These are phyloP conservation scores for Fusarium sp. DNA, from an alignment of 2,329 filamentous ascomycete genomes.

Conservation along the genomic window DNA sequence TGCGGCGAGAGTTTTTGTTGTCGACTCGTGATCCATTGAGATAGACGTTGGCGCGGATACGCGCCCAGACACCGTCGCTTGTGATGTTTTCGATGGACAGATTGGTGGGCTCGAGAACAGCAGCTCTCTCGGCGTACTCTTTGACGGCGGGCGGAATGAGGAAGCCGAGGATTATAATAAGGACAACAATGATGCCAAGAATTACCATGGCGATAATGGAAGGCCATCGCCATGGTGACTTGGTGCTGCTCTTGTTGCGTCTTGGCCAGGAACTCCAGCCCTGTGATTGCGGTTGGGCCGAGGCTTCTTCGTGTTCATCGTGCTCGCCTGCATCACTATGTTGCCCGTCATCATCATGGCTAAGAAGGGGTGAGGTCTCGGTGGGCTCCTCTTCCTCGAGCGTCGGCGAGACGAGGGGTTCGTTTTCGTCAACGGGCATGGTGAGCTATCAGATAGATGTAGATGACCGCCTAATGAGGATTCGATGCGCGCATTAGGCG, in stretches of 20 bases:
- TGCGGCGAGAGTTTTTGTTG: conserved; percentile 77
- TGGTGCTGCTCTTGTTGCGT: conserved; percentile 44
- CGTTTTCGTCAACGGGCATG: conserved; percentile 64
- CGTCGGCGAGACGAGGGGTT: conserved; percentile 61
- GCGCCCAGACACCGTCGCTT: conserved; percentile 80
- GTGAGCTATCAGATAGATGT: conserved; percentile 45
- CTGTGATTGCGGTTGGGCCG: conserved; percentile 16
- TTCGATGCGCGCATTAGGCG: conserved; percentile 31
- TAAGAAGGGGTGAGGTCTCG: conserved; percentile 70
- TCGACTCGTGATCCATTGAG: conserved; percentile 84
- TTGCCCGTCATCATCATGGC: conserved; percentile 56
- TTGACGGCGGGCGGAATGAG: conserved; percentile 85
- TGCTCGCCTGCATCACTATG: conserved; percentile 50
- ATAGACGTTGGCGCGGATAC: conserved; percentile 85
- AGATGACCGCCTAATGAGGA: conserved; percentile 43
- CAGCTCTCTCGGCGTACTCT: conserved; percentile 87
- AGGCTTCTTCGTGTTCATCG: conserved; percentile 46
- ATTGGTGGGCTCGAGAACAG: conserved; percentile 85
- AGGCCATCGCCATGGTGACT: conserved; percentile 72
- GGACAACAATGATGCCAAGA: conserved; percentile 73
- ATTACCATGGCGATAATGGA: conserved; percentile 80
- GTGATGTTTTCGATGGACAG: conserved; percentile 91
- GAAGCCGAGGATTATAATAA: conserved; percentile 85
- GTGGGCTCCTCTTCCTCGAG: conserved; percentile 49
- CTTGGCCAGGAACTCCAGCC: conserved; percentile 44